phyloP scores from a whole-genome alignment of 2,329 filamentous ascomycete species.

The Fusarium haematococcum region DNA sequence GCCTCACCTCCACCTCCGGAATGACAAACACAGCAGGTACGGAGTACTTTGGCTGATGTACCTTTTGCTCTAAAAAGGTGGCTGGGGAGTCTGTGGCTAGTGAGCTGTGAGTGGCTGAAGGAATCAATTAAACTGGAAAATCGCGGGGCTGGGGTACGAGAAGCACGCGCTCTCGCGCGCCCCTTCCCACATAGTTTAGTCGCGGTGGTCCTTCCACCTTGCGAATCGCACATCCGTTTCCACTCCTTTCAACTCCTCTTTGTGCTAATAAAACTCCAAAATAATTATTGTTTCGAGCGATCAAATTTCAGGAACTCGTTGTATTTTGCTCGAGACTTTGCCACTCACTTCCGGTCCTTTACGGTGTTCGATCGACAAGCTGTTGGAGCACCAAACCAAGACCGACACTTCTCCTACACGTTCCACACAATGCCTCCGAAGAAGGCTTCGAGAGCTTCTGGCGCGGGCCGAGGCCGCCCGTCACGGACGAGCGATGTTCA shows the following conservation, averaged over 20 bases:
- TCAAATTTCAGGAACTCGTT: background rate
- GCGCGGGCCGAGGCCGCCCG: slow-evolving; percentile 32
- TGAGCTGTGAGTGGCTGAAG: slow-evolving; percentile 24
- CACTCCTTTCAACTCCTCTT: slow-evolving; percentile 10
- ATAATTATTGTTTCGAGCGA: slow-evolving; percentile 13
- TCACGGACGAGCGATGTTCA: slow-evolving; percentile 56
- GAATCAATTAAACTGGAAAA: slow-evolving; percentile 43
- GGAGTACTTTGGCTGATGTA: background rate
- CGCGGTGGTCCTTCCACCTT: slow-evolving; percentile 35
- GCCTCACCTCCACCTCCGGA: background rate
- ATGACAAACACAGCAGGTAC: background rate
- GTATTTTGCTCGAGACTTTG: slow-evolving; percentile 17
- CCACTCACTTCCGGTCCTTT: slow-evolving; percentile 1
- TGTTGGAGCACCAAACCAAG: slow-evolving; percentile 6
- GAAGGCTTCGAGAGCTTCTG: slow-evolving; percentile 22
- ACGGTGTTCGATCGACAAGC: slow-evolving; percentile 11
- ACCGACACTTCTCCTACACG: slow-evolving; percentile 8
- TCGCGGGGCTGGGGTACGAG: slow-evolving; percentile 44
- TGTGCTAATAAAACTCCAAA: background rate
- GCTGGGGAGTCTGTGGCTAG: slow-evolving; percentile 19
- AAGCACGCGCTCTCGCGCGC: slow-evolving; percentile 8
- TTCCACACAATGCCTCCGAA: slow-evolving; percentile 40
- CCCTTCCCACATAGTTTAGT: slow-evolving; percentile 7
- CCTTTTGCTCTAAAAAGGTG: background rate
- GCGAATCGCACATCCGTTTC: slow-evolving; percentile 2